These are phyloP conservation scores for Cyberlindnera petersonii DNA, from an alignment of 805 yeast species.

Conservation along the genomic window DNA sequence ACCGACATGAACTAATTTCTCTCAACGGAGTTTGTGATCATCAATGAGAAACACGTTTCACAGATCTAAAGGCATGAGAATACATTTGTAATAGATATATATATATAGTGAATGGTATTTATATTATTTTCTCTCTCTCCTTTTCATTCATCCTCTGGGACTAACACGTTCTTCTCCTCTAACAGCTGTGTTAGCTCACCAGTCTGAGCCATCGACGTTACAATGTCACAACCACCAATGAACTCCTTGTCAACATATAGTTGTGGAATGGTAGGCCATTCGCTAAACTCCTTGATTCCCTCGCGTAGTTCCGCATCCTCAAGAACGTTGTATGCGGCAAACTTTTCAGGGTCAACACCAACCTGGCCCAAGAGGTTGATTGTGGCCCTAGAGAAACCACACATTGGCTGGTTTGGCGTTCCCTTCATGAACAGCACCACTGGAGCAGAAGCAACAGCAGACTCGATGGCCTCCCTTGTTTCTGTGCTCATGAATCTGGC, in stretches of 20 bases:
- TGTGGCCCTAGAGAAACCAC: constrained; percentile 96
- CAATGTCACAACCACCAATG: constrained; percentile 95
- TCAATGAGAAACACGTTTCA: constrained; percentile 25
- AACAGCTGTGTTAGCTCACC: constrained; percentile 90
- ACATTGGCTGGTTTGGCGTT: constrained; percentile 95
- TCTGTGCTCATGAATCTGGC: constrained; percentile 65
- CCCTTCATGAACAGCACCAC: constrained; percentile 98
- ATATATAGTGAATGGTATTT: background rate
- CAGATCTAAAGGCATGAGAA: constrained; percentile 43
- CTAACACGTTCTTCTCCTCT: constrained; percentile 72
- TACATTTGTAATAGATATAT: constrained; percentile 15
- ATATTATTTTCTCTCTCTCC: constrained; percentile 5
- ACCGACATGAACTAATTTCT: constrained; percentile 16
- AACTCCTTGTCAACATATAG: constrained; percentile 87
- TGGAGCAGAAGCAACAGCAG: constrained; percentile 84
- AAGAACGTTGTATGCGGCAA: constrained; percentile 94
- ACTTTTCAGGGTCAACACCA: constrained; percentile 94
- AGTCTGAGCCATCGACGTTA: constrained; percentile 81
- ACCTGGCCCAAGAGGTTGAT: constrained; percentile 91
- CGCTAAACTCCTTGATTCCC: constrained; percentile 91
- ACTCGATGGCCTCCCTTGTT: constrained; percentile 77
- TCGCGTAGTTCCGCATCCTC: constrained; percentile 93
- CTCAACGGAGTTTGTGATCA: constrained; percentile 38
- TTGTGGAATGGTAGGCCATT: constrained; percentile 99
- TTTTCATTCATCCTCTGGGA: constrained; percentile 59